These are phyloP conservation scores for Echites panduratus DNA, from an alignment of 257 asterid genomes.

Conservation along the genomic window DNA sequence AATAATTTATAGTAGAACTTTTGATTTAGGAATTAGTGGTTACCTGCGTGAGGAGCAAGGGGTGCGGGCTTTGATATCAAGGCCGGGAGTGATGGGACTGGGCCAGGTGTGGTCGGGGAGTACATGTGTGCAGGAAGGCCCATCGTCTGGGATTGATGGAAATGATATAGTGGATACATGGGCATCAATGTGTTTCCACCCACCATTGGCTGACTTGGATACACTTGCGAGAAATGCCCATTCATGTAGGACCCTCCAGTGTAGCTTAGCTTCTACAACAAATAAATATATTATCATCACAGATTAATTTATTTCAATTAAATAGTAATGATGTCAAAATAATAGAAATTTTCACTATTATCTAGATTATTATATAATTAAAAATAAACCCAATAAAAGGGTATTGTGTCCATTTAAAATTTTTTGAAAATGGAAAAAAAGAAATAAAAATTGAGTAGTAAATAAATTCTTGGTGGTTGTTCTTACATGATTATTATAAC, in stretches of 20 bases:
- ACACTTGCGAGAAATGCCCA: conserved; percentile 67
- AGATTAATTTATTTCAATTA: too few species aligned
- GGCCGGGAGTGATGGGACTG: conserved; percentile 45
- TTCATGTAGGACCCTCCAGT: conserved; percentile 80
- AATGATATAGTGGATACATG: conserved; percentile 61
- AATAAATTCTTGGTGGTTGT: not conserved
- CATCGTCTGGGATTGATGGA: conserved; percentile 67
- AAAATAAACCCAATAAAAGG: too few species aligned
- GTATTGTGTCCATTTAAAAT: too few species aligned
- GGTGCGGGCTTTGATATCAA: conserved; percentile 72
- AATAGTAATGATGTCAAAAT: too few species aligned
- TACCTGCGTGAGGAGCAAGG: conserved; percentile 63
- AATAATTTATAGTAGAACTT: too few species aligned
- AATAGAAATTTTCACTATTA: too few species aligned
- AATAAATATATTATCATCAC: not conserved
- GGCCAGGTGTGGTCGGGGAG: conserved; percentile 50
- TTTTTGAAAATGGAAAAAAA: not conserved
- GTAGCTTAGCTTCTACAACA: conserved; percentile 50
- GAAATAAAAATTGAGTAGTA: not conserved
- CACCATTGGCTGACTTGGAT: conserved; percentile 62
- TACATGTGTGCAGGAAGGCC: conserved; percentile 85
- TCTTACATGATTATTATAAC: conserved; percentile 72
- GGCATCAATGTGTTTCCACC: conserved; percentile 71
- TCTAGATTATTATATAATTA: too few species aligned
- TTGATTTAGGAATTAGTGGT: too few species aligned